A percentile compares a stretch with the other conserved stretches of the same genome.
Evolutionary conservation across 2,329 filamentous ascomycete genomes (phyloP).

Genomic region (Scedosporium dehoogii): DNA sequence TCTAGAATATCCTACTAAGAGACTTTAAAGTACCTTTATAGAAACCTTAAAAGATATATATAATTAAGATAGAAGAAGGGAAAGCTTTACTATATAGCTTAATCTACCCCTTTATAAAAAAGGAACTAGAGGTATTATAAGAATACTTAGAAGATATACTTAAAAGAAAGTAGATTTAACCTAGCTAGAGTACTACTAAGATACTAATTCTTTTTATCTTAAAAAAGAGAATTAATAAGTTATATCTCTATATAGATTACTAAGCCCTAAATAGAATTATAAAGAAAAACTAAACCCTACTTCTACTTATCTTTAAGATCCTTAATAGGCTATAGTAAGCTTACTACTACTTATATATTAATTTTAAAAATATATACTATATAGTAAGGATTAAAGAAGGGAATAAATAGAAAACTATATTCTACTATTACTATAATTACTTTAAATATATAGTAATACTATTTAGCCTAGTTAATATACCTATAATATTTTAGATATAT

Average conservation of each 20-base stretch:
- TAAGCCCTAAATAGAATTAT: background rate
- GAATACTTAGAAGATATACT: background rate
- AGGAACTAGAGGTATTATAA: too few relatives aligned
- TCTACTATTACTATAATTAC: conserved; percentile 9
- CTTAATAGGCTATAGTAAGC: conserved; percentile 8
- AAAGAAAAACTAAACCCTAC: background rate
- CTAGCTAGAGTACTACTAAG: background rate
- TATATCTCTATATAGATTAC: too few relatives aligned
- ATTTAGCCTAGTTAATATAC: conserved; percentile 10
- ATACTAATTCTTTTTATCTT: background rate
- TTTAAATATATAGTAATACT: conserved; percentile 13
- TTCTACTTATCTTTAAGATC: conserved; percentile 5
- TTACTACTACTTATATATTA: conserved; percentile 8
- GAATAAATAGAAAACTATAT: conserved; percentile 9
- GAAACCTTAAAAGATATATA: too few relatives aligned
- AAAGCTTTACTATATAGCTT: too few relatives aligned
- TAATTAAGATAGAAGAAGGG: too few relatives aligned
- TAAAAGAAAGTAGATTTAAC: background rate
- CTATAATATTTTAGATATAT: conserved; percentile 10
- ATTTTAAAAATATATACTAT: conserved; percentile 7
- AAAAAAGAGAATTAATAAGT: too few relatives aligned
- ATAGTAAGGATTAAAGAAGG: conserved; percentile 7
- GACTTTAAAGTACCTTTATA: too few relatives aligned
- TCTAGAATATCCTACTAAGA: too few relatives aligned
- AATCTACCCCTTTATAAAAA: too few relatives aligned